A percentile compares a stretch with the other conserved stretches of the same genome.
These are phyloP conservation scores for Dothiorella sarmentorum DNA, from an alignment of 2,329 filamentous ascomycete genomes.

Conservation along the genomic window DNA sequence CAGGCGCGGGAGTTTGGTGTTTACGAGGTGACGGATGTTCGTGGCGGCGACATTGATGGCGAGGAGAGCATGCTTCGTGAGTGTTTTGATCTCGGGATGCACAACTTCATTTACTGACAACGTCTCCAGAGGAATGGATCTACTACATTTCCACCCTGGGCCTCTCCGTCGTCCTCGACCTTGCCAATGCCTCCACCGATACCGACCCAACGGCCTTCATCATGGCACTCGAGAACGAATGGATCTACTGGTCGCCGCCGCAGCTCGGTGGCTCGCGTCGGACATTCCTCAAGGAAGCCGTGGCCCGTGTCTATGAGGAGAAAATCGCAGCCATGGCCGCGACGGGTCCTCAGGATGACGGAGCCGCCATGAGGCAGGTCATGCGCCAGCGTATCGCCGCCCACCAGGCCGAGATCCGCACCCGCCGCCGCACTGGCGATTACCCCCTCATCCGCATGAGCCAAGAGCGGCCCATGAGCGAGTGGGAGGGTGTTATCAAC, in stretches of 20 bases:
- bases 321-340: constrained; percentile 39
- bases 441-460: constrained; percentile 38
- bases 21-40: constrained; percentile 49
- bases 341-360: constrained; percentile 26
- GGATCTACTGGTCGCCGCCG: constrained; percentile 55
- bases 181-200: constrained; percentile 42
- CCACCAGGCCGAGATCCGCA: constrained; percentile 42
- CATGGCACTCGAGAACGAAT: constrained; percentile 52
- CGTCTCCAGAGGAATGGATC: constrained; percentile 56
- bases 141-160: constrained; percentile 59
- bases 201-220: constrained; percentile 47
- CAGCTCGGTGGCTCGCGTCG: constrained; percentile 46
- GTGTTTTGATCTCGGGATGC: constrained; percentile 20
- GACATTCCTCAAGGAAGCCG: constrained; percentile 59
- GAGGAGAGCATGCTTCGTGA: constrained; percentile 54
- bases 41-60: constrained; percentile 47
- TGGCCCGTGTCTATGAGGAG: constrained; percentile 58
- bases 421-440: constrained; percentile 34
- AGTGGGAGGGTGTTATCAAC: constrained; percentile 36
- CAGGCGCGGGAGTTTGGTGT: constrained; percentile 56
- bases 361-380: constrained; percentile 36
- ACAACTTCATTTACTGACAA: constrained; percentile 21
- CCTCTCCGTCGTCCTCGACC: constrained; percentile 52
- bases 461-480: constrained; percentile 40
- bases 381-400: constrained; percentile 42